phyloP scores from a whole-genome alignment of 2,329 filamentous ascomycete species.

The Elsinoe necatrix region DNA sequence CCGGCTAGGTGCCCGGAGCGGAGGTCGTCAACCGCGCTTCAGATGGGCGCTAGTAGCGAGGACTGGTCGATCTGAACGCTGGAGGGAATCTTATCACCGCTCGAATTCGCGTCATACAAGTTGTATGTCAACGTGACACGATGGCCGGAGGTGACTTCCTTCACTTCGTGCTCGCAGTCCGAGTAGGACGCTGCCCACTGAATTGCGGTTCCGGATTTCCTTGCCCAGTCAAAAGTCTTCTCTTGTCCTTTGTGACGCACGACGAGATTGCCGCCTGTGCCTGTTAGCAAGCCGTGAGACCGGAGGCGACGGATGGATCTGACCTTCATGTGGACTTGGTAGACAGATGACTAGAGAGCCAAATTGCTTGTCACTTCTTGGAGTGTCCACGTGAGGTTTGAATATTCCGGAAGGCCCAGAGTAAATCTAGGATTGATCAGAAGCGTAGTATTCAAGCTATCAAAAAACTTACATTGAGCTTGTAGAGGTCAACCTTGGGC shows the following conservation, averaged over 20 bases:
- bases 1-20: too few species aligned
- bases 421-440: slow-evolving; percentile 47
- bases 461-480: background rate
- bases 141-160: slow-evolving; percentile 43
- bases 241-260: background rate
- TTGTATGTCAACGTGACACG: slow-evolving; percentile 55
- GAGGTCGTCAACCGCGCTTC: background rate
- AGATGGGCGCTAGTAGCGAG: background rate
- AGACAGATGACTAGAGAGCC: slow-evolving; percentile 24
- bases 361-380: slow-evolving; percentile 21
- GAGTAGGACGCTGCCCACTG: slow-evolving; percentile 48
- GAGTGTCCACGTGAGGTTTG: slow-evolving; percentile 26
- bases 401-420: slow-evolving; percentile 18
- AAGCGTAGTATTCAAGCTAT: background rate
- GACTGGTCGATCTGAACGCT: background rate
- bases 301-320: background rate
- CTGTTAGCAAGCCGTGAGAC: background rate
- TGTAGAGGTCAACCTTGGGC: background rate
- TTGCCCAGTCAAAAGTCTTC: background rate
- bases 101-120: background rate
- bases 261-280: background rate
- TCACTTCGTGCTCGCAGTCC: slow-evolving; percentile 47
- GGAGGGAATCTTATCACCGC: background rate
- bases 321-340: slow-evolving; percentile 14
- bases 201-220: slow-evolving; percentile 17